Percentiles rank a stretch among this genome's conserved stretches.
Conservation (phyloP, 2,329 filamentous ascomycete genomes). For the Ceratocystis harringtonii region DNA sequence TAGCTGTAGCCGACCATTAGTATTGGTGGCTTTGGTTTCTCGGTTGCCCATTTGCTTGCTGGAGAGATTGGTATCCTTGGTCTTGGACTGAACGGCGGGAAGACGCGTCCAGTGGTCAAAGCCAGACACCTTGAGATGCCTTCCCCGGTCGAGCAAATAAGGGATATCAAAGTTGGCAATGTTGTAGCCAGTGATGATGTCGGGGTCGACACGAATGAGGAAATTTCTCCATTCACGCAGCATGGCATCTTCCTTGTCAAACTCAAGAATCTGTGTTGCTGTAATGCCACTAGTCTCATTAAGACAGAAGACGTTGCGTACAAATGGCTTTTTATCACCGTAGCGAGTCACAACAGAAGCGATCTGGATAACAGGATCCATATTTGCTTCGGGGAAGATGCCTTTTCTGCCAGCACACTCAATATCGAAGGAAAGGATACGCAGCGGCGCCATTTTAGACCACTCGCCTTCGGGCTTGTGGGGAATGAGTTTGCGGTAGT, state of each 20-base stretch:
- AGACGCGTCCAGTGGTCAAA: conserved; percentile 86
- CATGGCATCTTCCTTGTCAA: conserved; percentile 71
- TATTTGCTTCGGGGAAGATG: conserved; percentile 82
- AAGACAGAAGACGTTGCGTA: conserved; percentile 91
- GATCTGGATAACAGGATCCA: conserved; percentile 94
- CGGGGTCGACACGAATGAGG: conserved; percentile 75
- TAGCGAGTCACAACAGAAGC: conserved; percentile 91
- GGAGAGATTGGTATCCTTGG: conserved; percentile 73
- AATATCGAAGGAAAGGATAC: conserved; percentile 93
- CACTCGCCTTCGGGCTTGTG: conserved; percentile 85
- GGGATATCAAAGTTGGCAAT: conserved; percentile 98
- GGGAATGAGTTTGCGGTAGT: conserved; percentile 69
- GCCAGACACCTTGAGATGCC: conserved; percentile 58
- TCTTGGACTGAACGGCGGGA: conserved; percentile 51
- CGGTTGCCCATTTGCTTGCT: conserved; percentile 98
- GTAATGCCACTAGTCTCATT: conserved; percentile 88
- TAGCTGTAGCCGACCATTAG: conserved; percentile 80
- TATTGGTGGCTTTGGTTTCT: conserved; percentile 88
- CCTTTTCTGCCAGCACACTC: conserved; percentile 96
- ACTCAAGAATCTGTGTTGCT: conserved; percentile 83
- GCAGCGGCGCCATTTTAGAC: conserved; percentile 92
- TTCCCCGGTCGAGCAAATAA: conserved; percentile 79
- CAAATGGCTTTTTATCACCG: conserved; percentile 88
- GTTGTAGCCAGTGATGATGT: conserved; percentile 98
- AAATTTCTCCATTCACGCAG: conserved; percentile 87